Percentiles rank a stretch among this genome's conserved stretches.
phyloP scores from a whole-genome alignment of 106 monocot species.

The Agapanthus africanus region DNA sequence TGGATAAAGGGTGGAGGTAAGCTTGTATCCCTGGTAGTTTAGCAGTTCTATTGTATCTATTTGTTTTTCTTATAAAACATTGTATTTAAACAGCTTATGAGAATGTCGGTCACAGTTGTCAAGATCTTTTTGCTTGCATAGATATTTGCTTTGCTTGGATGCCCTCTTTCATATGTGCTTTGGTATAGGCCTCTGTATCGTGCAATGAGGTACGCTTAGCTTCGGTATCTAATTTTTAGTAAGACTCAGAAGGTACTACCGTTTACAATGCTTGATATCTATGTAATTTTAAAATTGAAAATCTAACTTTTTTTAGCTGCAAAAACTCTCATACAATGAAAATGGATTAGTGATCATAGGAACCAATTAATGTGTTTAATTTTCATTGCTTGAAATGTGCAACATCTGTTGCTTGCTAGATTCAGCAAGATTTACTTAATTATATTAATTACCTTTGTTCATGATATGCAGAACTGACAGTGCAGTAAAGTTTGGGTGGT shows the following conservation, averaged over 20 bases:
- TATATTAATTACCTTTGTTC: not conserved
- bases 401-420: not conserved
- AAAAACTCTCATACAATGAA: not conserved
- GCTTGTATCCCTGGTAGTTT: not conserved
- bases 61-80: not conserved
- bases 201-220: constrained; percentile 74
- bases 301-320: not conserved
- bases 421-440: not conserved
- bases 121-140: constrained; percentile 84
- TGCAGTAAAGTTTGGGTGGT: constrained; percentile 82
- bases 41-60: not conserved
- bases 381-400: not conserved
- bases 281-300: too few species aligned
- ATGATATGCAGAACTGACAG: constrained; percentile 68
- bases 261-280: too few species aligned
- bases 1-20: constrained; percentile 45
- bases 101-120: constrained; percentile 33
- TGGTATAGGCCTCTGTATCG: constrained; percentile 92
- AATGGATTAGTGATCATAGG: not conserved
- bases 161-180: constrained; percentile 76
- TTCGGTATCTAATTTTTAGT: too few species aligned
- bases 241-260: too few species aligned
- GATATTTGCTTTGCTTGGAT: constrained; percentile 78
- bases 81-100: not conserved
- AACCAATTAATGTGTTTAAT: not conserved